Conservation (phyloP, 768 basidiomycete species). For the Tremella mesenterica region DNA sequence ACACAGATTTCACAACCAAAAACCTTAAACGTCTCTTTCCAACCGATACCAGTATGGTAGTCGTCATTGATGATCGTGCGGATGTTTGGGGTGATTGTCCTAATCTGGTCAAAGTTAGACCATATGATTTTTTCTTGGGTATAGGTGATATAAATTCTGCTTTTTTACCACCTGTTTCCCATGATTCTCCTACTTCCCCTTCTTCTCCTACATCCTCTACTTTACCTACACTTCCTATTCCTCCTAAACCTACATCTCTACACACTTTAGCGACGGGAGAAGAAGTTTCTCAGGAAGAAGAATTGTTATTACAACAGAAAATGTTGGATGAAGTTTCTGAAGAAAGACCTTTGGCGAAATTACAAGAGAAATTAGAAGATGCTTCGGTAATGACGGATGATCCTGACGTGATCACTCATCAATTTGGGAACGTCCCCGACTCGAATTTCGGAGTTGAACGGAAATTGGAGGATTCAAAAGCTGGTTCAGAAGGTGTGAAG, state of each 20-base stretch:
- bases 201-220: conserved; percentile 19
- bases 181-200: background rate
- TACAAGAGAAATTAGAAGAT: conserved; percentile 54
- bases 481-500: background rate
- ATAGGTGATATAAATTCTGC: conserved; percentile 97
- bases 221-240: conserved; percentile 15
- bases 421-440: conserved; percentile 32
- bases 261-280: conserved; percentile 46
- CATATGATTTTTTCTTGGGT: conserved; percentile 95
- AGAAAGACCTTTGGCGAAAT: conserved; percentile 75
- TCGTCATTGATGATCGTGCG: conserved; percentile 95
- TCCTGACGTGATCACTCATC: conserved; percentile 47
- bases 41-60: conserved; percentile 96
- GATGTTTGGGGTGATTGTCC: conserved; percentile 99
- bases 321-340: conserved; percentile 76
- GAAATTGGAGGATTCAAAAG: background rate
- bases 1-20: conserved; percentile 72
- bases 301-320: conserved; percentile 62
- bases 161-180: conserved; percentile 52
- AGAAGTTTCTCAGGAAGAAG: conserved; percentile 45
- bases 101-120: conserved; percentile 91
- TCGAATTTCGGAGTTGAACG: background rate
- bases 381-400: conserved; percentile 5
- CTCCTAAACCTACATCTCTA: too few species aligned
- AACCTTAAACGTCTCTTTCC: conserved; percentile 86